Conservation (phyloP, 768 basidiomycete genomes). For the Leccinum obscurum region DNA sequence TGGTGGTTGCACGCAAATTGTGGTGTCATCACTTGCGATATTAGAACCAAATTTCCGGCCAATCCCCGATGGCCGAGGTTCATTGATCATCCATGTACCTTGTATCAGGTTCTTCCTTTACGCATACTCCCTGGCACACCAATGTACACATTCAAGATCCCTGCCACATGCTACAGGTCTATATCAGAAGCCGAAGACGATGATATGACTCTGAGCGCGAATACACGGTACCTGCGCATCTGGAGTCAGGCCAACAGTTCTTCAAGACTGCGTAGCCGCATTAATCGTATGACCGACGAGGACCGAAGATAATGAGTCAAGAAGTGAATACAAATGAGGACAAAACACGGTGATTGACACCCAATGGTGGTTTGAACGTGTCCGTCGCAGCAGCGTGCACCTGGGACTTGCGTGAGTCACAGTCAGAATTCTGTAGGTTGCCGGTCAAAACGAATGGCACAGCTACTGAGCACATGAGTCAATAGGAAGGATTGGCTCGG, state of each 20-base stretch:
- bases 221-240: background rate
- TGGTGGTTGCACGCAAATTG: background rate
- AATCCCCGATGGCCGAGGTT: background rate
- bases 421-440: background rate
- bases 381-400: background rate
- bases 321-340: background rate
- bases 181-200: background rate
- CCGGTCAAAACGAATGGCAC: background rate
- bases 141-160: background rate
- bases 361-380: background rate
- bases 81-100: background rate
- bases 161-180: background rate
- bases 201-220: background rate
- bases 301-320: background rate
- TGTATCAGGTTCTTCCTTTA: background rate
- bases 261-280: background rate
- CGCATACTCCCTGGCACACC: background rate
- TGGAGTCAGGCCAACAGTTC: background rate
- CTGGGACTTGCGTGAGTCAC: background rate
- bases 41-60: background rate
- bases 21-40: background rate
- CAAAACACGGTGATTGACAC: background rate
- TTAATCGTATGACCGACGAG: background rate
- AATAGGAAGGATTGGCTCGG: background rate
- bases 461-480: background rate